Base-by-base conservation (phyloP, 208 protist genomes). In the Porcisia hertigi region DNA sequence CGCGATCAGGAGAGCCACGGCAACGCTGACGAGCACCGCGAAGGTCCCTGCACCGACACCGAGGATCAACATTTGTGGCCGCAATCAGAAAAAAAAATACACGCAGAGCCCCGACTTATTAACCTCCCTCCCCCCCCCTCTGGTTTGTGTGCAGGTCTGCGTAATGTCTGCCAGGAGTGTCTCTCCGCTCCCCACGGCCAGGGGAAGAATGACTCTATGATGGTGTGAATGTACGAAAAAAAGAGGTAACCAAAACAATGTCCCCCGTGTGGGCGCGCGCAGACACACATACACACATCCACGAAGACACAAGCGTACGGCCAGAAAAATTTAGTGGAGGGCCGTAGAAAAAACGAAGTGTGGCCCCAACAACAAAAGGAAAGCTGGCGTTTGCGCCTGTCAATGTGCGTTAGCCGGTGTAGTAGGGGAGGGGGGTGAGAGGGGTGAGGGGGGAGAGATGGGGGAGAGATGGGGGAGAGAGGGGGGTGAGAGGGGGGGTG, bases 21-120 rank as follows among this genome's bases (percentile, higher is more conserved):
- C 81, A 30, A 87, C 79, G 30, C 86, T 74, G 54, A 94, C 58
- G 11, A 94, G 74, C 63, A 96, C 82, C 4, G 89, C 88, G 59
- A 95, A 94, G n/a, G 87, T 93, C 43, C 90, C 92, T 8, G 84
- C 88, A 16, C 90, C 89, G 34, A 96, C 84, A 64, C 89, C 88
- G 3, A 93, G 71, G 73, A 93, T 90, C 82, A 94, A 89, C 71
- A n/a, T 57, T 36, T 54, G 7, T 45, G 34, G 39, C 25, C 47
- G 64, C 39, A 25, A 41, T 23, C 7, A n/a, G 47, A 9, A 52
- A 52, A 5, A 49, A 52, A 52, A 52, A 52, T 12, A 52, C 47
- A 30, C 30, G 30, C 30, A 30, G 30, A 30, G 30, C 30, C 30
- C 30, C 30, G 30, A 30, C 30, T 30, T 30, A 30, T 30, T 30